Base-by-base conservation (phyloP, 805 yeast genomes). In the Pichia kluyveri region DNA sequence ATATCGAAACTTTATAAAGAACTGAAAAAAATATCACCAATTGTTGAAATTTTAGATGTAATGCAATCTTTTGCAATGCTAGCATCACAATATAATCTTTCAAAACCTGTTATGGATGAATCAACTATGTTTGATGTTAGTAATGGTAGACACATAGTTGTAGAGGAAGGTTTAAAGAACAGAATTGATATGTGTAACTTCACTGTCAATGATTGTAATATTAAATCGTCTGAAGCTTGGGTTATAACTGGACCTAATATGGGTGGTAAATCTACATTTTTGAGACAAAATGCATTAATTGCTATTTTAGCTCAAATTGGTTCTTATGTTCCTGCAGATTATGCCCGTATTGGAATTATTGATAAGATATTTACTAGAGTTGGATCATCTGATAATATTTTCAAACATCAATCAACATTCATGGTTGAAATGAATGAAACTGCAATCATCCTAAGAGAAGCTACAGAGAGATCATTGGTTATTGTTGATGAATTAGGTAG, bases 401-500 rank as follows among this genome's bases (percentile, higher is more conserved):
- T 77, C 51, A 74, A 79, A 43, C 89, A 89, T 40, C 77, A 83
- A 57, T 83, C 93, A n/a, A 88, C 96, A 0, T 89, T 89, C 58
- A 86, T 88, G 96, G 86, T 84, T 15, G 96, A 89, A 57, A 87
- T 89, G 96, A 72, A 82, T 38, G 96, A 89, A 60, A 83, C 95
- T 2, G 78, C 87, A 2, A 66, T 71, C 41, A 87, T 89, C 36
- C 61, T 89, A 37, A 69, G 75, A 38, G 75, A 78, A 40, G 83
- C 95, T 9, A 82, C 93, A 0, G 55, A 68, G 1, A 68, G 73
- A 36, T 86, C 96, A 0, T 67, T 89, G 51, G 85, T 91, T 0
- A 80, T 89, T 23, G 69, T 89, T 48, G 96, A 89, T 63, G 96
- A 89, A 58, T 80, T 89, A 23, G 96, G 96, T 1, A 70, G 96